Evolutionary conservation across 805 yeast species (phyloP).

Genomic region (Pichia manshurica): DNA sequence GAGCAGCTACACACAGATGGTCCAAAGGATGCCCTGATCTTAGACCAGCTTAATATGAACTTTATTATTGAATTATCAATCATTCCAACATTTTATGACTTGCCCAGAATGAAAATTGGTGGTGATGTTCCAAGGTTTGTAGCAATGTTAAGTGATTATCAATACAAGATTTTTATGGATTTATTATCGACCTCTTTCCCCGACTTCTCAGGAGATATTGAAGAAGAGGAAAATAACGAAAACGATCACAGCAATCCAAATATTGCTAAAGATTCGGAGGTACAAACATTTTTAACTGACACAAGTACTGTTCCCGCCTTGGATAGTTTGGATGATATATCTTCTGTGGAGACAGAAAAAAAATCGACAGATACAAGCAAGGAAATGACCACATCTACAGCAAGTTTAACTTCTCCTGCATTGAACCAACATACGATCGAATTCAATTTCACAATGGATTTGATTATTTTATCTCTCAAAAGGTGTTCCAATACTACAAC

Average conservation of each 20-base stretch:
- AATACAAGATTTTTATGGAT: constrained; percentile 82
- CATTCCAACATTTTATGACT: constrained; percentile 67
- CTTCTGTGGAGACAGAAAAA: background rate
- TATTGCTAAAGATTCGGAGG: background rate
- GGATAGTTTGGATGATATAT: background rate
- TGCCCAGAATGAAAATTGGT: constrained; percentile 67
- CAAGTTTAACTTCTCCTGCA: background rate
- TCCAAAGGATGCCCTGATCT: constrained; percentile 50
- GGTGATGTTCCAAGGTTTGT: constrained; percentile 72
- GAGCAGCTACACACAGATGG: constrained; percentile 53
- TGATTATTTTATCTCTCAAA: constrained; percentile 54
- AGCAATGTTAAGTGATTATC: constrained; percentile 77
- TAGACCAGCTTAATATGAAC: constrained; percentile 72
- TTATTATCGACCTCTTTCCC: constrained; percentile 70
- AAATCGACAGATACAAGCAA: background rate
- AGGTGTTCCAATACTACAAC: constrained; percentile 62
- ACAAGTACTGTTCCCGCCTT: background rate
- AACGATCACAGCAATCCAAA: no score
- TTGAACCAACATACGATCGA: constrained; percentile 61
- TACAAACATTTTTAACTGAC: constrained; percentile 1
- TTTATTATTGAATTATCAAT: constrained; percentile 78
- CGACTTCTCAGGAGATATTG: constrained; percentile 17
- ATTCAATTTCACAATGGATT: constrained; percentile 61
- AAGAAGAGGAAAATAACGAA: background rate
- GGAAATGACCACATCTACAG: background rate